phyloP scores from a whole-genome alignment of 2,329 filamentous ascomycete genomes.

The Juglanconis sp. region DNA sequence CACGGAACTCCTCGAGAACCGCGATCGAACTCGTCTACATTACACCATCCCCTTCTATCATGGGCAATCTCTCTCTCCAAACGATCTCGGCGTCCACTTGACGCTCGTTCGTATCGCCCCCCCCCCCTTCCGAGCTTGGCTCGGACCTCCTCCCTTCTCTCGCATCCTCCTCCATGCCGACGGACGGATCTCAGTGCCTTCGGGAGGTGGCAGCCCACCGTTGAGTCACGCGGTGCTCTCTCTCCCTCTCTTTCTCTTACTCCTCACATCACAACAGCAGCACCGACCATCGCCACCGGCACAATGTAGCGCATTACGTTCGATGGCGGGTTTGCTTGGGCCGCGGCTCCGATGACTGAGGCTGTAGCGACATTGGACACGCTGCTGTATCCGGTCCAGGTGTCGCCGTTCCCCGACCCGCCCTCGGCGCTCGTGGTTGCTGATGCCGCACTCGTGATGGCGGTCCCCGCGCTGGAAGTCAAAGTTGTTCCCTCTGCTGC shows the following conservation, averaged over 20 bases:
- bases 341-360: slow-evolving; percentile 10
- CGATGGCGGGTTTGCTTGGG: slow-evolving; percentile 6
- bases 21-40: slow-evolving; percentile 13
- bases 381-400: slow-evolving; percentile 16
- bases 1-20: slow-evolving; percentile 6
- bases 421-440: background rate
- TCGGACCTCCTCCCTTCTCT: background rate
- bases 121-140: background rate
- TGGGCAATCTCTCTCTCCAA: slow-evolving; percentile 1
- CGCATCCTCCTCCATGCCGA: too few relatives aligned
- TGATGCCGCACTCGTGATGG: background rate
- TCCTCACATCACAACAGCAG: slow-evolving; percentile 6
- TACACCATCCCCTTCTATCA: slow-evolving; percentile 2
- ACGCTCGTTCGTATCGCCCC: too few relatives aligned
- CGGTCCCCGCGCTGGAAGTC: background rate
- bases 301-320: slow-evolving; percentile 7
- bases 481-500: background rate
- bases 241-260: background rate
- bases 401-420: background rate
- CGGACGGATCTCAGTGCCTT: too few relatives aligned
- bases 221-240: too few relatives aligned
- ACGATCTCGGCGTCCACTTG: background rate
- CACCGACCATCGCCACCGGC: slow-evolving; percentile 10
- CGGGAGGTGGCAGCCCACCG: too few relatives aligned
- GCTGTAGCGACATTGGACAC: slow-evolving; percentile 15